Base-by-base conservation (phyloP, 2,329 filamentous ascomycete species). In the Fusarium dlaminii region DNA sequence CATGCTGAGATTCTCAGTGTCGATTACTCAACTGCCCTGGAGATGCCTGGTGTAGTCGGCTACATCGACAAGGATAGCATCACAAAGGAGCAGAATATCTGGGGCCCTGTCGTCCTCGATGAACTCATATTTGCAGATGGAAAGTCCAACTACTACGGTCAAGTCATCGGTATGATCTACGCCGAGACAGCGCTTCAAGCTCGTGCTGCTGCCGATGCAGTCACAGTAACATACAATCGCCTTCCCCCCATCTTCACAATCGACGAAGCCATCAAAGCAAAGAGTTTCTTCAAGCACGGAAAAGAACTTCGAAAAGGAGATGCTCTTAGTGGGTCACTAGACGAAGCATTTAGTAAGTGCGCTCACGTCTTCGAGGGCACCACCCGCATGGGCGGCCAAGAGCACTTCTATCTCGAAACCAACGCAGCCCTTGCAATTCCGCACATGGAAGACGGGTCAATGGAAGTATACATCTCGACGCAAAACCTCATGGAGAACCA, bases 401-500 rank as follows among this genome's bases (percentile, higher is more conserved):
- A 61, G 4, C 58, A 61, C 29, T 61, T 61, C 29, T 61, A 61
- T 8, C 58, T 61, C 11, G 58, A 61, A 6, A 61, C 58, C 18
- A 61, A 61, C n/a, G 58, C 30, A 1, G 58, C n/a, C 0, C 46
- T 61, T 13, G 58, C 58, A 0, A 61, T 61, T 42, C 58, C 58
- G 0, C 58, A 61, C 15, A 42, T 56, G 36, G 58, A 61, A 42
- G 58, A 61, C 2, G 58, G 58, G 0, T 55, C 58, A 20, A 61
- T 61, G 58, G 58, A 61, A 11, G 58, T 61, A 10, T 55, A 55
- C 36, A 61, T 61, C 46, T 61, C 58, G 0, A 61, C 58, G 0
- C 58, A 61, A 1, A 61, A 61, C n/a, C 58, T 61, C 36, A 61
- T 61, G 58, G 58, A 61, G 48, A 61, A 61, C n/a, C 58, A 61